Percentiles rank a stretch among this genome's conserved stretches.
Conservation (phyloP, 352 stramenopile genomes). For the Phytopythium chamaehyphon region DNA sequence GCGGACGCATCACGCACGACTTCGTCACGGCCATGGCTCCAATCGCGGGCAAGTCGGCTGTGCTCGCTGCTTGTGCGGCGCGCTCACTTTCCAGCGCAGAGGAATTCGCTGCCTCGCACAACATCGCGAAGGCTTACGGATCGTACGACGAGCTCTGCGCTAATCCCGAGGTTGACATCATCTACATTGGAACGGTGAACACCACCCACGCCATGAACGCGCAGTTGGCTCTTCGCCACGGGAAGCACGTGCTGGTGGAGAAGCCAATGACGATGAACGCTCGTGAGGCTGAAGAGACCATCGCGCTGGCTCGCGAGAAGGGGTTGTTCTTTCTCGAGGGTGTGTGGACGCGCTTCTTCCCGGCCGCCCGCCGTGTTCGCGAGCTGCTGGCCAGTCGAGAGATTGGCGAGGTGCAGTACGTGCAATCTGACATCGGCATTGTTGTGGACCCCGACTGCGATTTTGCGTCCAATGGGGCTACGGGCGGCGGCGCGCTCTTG, state of each 20-base stretch:
- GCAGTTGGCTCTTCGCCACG: slow-evolving; percentile 55
- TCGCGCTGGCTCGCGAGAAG: slow-evolving; percentile 14
- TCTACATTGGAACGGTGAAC: slow-evolving; percentile 89
- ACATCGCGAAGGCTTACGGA: slow-evolving; percentile 57
- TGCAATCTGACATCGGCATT: slow-evolving; percentile 25
- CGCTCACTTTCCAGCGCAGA: slow-evolving; percentile 31
- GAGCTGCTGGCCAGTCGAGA: slow-evolving; percentile 27
- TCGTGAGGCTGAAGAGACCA: slow-evolving; percentile 59
- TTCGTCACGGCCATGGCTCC: slow-evolving; percentile 40
- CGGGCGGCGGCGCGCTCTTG: slow-evolving; percentile 64
- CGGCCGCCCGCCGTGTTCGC: slow-evolving; percentile 43
- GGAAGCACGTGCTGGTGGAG: slow-evolving; percentile 89
- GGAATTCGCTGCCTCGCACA: slow-evolving; percentile 27
- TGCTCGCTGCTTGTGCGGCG: slow-evolving; percentile 38
- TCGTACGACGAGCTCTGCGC: slow-evolving; percentile 75
- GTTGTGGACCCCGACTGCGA: slow-evolving; percentile 27
- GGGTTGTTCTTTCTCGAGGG: slow-evolving; percentile 60
- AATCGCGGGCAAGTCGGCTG: slow-evolving; percentile 11
- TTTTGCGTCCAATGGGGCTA: slow-evolving; percentile 59
- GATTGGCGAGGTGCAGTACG: slow-evolving; percentile 50
- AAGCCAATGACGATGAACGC: slow-evolving; percentile 86
- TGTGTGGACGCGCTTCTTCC: slow-evolving; percentile 82
- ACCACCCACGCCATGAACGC: slow-evolving; percentile 60
- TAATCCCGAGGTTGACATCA: slow-evolving; percentile 77
- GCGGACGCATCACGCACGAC: slow-evolving; percentile 46